Percentiles rank a stretch among this genome's conserved stretches.
Conservation (phyloP, 352 stramenopile species). For the Phytophthora sp. region DNA sequence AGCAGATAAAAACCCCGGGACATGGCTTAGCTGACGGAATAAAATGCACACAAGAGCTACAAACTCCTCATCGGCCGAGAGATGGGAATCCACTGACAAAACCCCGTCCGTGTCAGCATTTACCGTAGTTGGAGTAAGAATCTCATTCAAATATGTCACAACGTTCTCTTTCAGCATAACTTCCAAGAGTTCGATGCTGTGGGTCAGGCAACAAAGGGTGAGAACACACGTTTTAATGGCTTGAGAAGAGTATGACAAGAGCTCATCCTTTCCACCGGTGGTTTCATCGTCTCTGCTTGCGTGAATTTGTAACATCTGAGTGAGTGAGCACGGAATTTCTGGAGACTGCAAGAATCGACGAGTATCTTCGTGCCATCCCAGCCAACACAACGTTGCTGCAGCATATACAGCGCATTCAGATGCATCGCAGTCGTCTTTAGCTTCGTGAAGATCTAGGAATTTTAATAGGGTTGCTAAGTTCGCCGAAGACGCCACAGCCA, state of each 20-base stretch:
- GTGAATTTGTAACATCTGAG: conserved; percentile 40
- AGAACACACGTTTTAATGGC: conserved; percentile 58
- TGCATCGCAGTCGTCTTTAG: conserved; percentile 29
- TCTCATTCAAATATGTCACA: conserved; percentile 43
- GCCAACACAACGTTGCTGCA: conserved; percentile 52
- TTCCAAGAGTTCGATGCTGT: conserved; percentile 41
- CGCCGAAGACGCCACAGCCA: conserved; percentile 40
- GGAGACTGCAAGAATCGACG: conserved; percentile 35
- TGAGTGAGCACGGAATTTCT: conserved; percentile 40
- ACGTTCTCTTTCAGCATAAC: conserved; percentile 57
- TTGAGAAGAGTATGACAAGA: conserved; percentile 27
- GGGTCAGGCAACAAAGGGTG: conserved; percentile 63
- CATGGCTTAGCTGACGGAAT: conserved; percentile 63
- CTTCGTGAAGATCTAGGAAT: conserved; percentile 37
- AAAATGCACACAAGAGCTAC: conserved; percentile 62
- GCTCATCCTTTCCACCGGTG: background rate
- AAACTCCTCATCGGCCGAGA: conserved; percentile 37
- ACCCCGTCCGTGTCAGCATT: background rate
- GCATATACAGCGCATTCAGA: conserved; percentile 45
- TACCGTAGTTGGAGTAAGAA: conserved; percentile 20
- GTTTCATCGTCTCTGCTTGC: background rate
- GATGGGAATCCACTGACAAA: conserved; percentile 2
- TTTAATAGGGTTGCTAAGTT: conserved; percentile 43
- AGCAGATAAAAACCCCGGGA: conserved; percentile 18
- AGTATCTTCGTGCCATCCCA: conserved; percentile 72